phyloP scores from a whole-genome alignment of 2,329 filamentous ascomycete genomes.

The Clonostachys solani region DNA sequence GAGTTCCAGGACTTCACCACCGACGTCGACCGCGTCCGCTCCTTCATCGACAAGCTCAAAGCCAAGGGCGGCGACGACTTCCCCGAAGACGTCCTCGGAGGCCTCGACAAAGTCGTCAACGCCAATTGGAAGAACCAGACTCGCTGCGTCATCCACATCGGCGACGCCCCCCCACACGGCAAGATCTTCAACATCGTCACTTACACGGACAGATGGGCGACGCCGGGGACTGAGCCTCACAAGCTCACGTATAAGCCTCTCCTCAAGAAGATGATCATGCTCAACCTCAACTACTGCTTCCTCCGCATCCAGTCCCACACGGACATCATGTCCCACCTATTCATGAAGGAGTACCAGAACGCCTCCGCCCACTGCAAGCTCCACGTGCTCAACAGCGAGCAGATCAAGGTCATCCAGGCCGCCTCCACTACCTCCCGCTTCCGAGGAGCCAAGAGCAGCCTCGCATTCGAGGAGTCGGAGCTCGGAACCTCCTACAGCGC shows the following conservation, averaged over 20 bases:
- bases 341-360: background rate
- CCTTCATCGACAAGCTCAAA: background rate
- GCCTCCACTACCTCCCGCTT: too few species aligned
- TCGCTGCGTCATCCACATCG: constrained; percentile 12
- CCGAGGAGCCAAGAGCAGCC: background rate
- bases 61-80: constrained; percentile 18
- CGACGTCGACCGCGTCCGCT: background rate
- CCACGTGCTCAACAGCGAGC: background rate
- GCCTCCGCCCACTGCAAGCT: background rate
- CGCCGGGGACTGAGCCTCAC: background rate
- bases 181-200: background rate
- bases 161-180: constrained; percentile 7
- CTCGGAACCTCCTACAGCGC: constrained; percentile 15
- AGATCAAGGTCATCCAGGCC: too few species aligned
- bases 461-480: constrained; percentile 14
- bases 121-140: constrained; percentile 24
- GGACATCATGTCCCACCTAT: background rate
- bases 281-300: background rate
- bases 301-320: background rate
- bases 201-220: background rate
- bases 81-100: constrained; percentile 29
- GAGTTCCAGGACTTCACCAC: background rate
- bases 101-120: constrained; percentile 19
- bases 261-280: background rate
- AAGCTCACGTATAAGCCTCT: background rate